Base-by-base conservation (phyloP, 345 rosid species). In the Bruguiera sexangula region DNA sequence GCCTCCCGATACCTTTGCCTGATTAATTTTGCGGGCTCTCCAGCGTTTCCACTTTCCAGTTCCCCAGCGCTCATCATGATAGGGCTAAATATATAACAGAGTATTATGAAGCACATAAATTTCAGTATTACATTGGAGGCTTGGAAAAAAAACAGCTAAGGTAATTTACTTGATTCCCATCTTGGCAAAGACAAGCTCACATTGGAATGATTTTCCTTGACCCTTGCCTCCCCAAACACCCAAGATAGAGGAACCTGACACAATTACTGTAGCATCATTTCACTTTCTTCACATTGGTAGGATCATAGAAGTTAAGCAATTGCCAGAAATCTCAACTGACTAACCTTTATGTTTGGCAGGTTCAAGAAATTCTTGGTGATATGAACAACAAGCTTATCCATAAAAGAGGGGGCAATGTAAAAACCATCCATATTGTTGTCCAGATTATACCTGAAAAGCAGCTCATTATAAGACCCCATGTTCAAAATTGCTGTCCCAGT, bases 181-280 rank as follows among this genome's bases (percentile, higher is more conserved):
- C 72, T 82, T 86, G 60, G 84, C 85, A 27, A 86, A 80, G 32
- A 86, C 85, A 32, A 86, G 90, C 73, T 86, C 86, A 51, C 87
- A 86, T 16, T 84, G 87, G 81, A 86, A 86, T 27, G 90, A 80
- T 74, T 84, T 84, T 56, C 87, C 90, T 73, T 85, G 90, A 27
- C 90, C 87, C 80, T 84, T 84, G 68, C 87, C 87, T 53, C 87
- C 87, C 87, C 90, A 86, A 30, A 82, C 68, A 67, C 87, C 90
- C 82, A 79, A 72, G n/a, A 84, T 82, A 3, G 77, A 58, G 85
- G 86, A 73, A 86, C 81, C 85, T 83, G 84, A 34, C 48, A 52
- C 15, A 34, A 26, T 29, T 4, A 31, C 30, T n/a, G 6, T 5
- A 8, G 22, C 53, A 53, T 60, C 30, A 58, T 30, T 29, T 3